These are phyloP conservation scores for Tranzscheliella williamsii DNA, from an alignment of 1,284 basidiomycete genomes.

Conservation along the genomic window DNA sequence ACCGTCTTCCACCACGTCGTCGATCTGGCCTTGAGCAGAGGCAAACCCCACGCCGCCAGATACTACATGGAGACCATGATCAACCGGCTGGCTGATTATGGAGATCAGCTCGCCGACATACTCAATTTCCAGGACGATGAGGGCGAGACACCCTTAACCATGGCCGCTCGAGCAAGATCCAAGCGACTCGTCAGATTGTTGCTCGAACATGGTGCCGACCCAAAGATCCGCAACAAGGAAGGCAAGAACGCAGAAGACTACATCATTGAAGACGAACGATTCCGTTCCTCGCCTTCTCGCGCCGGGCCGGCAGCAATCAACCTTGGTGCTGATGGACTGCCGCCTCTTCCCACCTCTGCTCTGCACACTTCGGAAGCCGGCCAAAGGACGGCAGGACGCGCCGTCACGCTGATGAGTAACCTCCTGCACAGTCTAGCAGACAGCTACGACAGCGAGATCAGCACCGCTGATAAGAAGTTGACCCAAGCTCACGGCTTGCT, in stretches of 20 bases:
- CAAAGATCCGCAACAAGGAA: slow-evolving; percentile 92
- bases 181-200: slow-evolving; percentile 95
- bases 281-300: slow-evolving; percentile 77
- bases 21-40: slow-evolving; percentile 96
- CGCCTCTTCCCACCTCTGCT: slow-evolving; percentile 24
- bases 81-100: slow-evolving; percentile 86
- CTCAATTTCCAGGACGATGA: slow-evolving; percentile 99
- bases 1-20: slow-evolving; percentile 99
- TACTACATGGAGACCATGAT: slow-evolving; percentile 99
- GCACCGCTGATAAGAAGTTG: slow-evolving; percentile 87
- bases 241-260: slow-evolving; percentile 98
- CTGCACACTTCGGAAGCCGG: slow-evolving; percentile 85
- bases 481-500: slow-evolving; percentile 86
- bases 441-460: slow-evolving; percentile 90
- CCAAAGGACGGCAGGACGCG: slow-evolving; percentile 78
- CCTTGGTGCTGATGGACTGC: slow-evolving; percentile 28
- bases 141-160: slow-evolving; percentile 93
- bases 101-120: slow-evolving; percentile 93
- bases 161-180: slow-evolving; percentile 92
- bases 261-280: slow-evolving; percentile 96
- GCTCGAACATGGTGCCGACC: slow-evolving; percentile 94
- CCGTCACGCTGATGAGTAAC: slow-evolving; percentile 76
- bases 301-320: slow-evolving; percentile 28
- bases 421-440: slow-evolving; percentile 87
- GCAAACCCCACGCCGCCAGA: slow-evolving; percentile 93